These are phyloP conservation scores for Panellus pusillus DNA, from an alignment of 768 basidiomycete genomes.

Conservation along the genomic window DNA sequence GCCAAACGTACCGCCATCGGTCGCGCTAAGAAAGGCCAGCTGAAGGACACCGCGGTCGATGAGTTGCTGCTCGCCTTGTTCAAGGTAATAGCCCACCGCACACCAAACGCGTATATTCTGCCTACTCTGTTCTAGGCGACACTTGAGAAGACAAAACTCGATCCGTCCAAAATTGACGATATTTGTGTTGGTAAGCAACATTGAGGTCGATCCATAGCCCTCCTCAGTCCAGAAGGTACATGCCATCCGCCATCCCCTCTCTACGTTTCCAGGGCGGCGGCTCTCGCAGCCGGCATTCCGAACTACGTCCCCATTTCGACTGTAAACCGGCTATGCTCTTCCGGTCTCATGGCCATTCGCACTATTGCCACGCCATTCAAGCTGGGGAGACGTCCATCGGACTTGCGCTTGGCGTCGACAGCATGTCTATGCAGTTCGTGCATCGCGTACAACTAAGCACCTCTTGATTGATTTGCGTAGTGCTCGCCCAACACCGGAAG, in stretches of 20 bases:
- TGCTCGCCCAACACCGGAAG: conserved; percentile 71
- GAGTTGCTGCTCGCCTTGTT: conserved; percentile 83
- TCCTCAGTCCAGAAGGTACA: conserved; percentile 49
- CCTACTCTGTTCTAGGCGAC: conserved; percentile 49
- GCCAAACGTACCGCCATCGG: conserved; percentile 91
- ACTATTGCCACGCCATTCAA: conserved; percentile 87
- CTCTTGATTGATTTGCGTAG: conserved; percentile 34
- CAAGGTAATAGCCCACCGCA: conserved; percentile 48
- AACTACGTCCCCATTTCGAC: conserved; percentile 83
- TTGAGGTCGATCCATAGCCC: background rate
- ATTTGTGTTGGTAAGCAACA: conserved; percentile 75
- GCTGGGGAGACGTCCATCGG: conserved; percentile 84
- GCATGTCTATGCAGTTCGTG: conserved; percentile 75
- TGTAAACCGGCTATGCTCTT: conserved; percentile 92
- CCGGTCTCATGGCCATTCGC: conserved; percentile 91
- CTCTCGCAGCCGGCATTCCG: conserved; percentile 87
- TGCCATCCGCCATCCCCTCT: conserved; percentile 83
- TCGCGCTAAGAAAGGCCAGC: conserved; percentile 85
- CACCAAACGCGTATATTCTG: background rate
- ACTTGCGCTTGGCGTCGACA: conserved; percentile 80
- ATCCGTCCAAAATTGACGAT: conserved; percentile 74
- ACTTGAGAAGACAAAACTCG: conserved; percentile 61
- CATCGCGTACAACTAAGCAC: background rate
- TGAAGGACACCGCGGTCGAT: conserved; percentile 86
- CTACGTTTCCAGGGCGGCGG: conserved; percentile 84